phyloP scores from a whole-genome alignment of 2,329 filamentous ascomycete species.

The Exophiala sp. region DNA sequence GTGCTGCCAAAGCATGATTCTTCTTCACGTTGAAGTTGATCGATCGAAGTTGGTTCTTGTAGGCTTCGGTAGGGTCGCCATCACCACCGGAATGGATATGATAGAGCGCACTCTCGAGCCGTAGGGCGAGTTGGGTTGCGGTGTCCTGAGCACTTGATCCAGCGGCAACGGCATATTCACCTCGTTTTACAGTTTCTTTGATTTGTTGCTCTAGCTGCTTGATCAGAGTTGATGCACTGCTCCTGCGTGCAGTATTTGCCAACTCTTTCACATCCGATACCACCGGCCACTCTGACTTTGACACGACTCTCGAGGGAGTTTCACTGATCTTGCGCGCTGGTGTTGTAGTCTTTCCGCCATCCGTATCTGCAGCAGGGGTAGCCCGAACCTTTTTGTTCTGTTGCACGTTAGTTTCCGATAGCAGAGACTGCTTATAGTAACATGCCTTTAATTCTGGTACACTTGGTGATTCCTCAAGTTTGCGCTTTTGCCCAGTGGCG shows the following conservation, averaged over 20 bases:
- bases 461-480: slow-evolving; percentile 39
- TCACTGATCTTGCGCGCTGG: slow-evolving; percentile 35
- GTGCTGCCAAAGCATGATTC: slow-evolving; percentile 73
- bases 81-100: slow-evolving; percentile 49
- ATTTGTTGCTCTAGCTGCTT: slow-evolving; percentile 67
- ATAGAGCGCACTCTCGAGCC: slow-evolving; percentile 71
- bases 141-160: slow-evolving; percentile 62
- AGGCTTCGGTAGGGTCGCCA: slow-evolving; percentile 54
- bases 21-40: slow-evolving; percentile 85
- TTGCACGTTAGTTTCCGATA: slow-evolving; percentile 29
- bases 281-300: slow-evolving; percentile 33
- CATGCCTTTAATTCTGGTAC: slow-evolving; percentile 24
- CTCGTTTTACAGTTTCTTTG: slow-evolving; percentile 62
- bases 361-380: slow-evolving; percentile 21
- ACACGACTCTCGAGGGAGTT: slow-evolving; percentile 31
- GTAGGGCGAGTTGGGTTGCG: slow-evolving; percentile 67
- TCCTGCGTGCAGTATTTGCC: slow-evolving; percentile 63
- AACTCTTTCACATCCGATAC: slow-evolving; percentile 45
- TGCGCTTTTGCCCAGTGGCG: slow-evolving; percentile 41
- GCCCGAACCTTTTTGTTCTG: slow-evolving; percentile 30
- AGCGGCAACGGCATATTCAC: slow-evolving; percentile 60
- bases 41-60: slow-evolving; percentile 65
- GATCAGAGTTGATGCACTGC: slow-evolving; percentile 65
- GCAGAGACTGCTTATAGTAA: background rate
- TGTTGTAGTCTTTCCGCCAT: slow-evolving; percentile 29